These are phyloP conservation scores for Huntiella omanensis DNA, from an alignment of 2,329 filamentous ascomycete genomes.

Conservation along the genomic window DNA sequence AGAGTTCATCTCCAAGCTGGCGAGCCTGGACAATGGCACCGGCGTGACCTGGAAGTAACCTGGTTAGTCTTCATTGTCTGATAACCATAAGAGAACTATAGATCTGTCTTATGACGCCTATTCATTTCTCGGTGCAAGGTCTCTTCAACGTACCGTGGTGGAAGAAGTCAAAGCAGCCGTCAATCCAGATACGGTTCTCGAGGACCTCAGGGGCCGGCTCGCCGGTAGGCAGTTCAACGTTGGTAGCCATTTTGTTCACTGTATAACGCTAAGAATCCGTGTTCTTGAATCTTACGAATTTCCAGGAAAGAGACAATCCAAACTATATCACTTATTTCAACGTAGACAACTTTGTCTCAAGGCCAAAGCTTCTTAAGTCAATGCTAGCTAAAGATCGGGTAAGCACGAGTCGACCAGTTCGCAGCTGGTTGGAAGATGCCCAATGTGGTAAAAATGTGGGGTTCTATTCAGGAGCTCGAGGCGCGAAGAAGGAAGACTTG, in stretches of 20 bases:
- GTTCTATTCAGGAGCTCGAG: no score
- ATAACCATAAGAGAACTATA: background rate
- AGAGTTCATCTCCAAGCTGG: conserved; percentile 71
- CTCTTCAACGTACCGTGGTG: conserved; percentile 53
- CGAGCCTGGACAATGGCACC: conserved; percentile 93
- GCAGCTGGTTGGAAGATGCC: no score
- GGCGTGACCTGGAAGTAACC: conserved; percentile 50
- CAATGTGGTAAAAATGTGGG: no score
- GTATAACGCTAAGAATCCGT: no score
- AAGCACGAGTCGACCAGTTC: no score
- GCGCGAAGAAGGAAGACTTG: no score
- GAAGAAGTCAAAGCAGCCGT: conserved; percentile 98
- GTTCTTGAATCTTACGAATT: no score
- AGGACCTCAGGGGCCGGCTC: conserved; percentile 35
- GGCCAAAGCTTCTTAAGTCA: no score
- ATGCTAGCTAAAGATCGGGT: no score
- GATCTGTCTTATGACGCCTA: background rate
- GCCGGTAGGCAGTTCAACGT: conserved; percentile 20
- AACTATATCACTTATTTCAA: no score
- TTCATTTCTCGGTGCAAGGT: background rate
- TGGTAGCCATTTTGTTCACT: conserved; percentile 4
- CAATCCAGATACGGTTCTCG: conserved; percentile 79
- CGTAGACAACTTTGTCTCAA: no score
- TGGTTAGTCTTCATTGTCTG: background rate
- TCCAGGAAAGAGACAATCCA: no score